Conservation (phyloP, 78 protist species). For the Tieghemostelium lacteum region DNA sequence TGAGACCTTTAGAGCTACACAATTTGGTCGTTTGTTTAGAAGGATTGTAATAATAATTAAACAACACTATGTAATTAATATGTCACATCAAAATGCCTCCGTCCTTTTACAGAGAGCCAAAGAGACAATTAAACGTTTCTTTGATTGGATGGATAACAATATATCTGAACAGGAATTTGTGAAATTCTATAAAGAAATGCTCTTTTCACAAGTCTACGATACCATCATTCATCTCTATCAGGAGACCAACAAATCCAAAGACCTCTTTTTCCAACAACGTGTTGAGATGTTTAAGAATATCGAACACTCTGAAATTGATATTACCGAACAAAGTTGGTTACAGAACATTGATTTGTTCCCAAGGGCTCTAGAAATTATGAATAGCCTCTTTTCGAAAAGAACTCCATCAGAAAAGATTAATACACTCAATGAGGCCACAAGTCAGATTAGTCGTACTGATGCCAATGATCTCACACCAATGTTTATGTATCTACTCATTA, state of each 20-base stretch:
- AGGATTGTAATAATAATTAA: constrained; percentile 20
- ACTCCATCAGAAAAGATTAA: constrained; percentile 55
- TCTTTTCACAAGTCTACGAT: constrained; percentile 51
- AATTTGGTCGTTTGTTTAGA: constrained; percentile 27
- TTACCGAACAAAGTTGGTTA: constrained; percentile 49
- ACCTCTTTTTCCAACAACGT: constrained; percentile 42
- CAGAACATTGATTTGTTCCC: constrained; percentile 43
- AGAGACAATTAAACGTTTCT: constrained; percentile 29
- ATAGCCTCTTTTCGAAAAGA: constrained; percentile 15
- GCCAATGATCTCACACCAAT: constrained; percentile 75
- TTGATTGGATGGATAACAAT: constrained; percentile 33
- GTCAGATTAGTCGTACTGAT: constrained; percentile 44
- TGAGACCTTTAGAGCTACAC: neutral
- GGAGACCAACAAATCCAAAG: constrained; percentile 50
- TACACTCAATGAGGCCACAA: constrained; percentile 48
- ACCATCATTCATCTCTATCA: constrained; percentile 58
- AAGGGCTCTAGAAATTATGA: constrained; percentile 34
- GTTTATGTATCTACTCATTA: constrained; percentile 57
- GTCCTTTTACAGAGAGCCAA: constrained; percentile 37
- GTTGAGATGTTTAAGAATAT: constrained; percentile 26
- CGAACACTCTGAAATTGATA: constrained; percentile 27
- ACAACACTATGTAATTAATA: constrained; percentile 54
- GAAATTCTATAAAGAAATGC: constrained; percentile 15
- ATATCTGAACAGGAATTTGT: constrained; percentile 15
- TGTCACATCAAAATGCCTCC: constrained; percentile 59